Evolutionary conservation across 352 stramenopile species (phyloP).

Genomic region (Discostella stelligera): DNA sequence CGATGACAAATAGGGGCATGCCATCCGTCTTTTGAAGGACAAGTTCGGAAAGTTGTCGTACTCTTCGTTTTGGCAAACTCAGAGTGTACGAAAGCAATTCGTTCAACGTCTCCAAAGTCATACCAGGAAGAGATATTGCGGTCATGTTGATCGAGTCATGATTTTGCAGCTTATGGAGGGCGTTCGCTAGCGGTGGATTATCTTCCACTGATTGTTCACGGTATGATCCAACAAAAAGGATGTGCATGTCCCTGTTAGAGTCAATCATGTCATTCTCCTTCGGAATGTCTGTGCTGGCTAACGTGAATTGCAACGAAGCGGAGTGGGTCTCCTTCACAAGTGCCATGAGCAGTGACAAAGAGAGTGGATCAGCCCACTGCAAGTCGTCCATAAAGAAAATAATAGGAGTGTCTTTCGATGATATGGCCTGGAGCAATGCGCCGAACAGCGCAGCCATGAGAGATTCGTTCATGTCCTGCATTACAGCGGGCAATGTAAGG

Average conservation of each 20-base stretch:
- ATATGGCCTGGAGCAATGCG: background rate
- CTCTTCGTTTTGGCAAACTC: conserved; percentile 13
- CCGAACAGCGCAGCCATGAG: conserved; percentile 2
- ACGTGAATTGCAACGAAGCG: background rate
- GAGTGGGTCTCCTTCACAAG: background rate
- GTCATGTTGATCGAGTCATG: conserved; percentile 13
- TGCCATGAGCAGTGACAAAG: conserved; percentile 1
- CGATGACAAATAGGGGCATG: conserved; percentile 18
- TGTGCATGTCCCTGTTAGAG: background rate
- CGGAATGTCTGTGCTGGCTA: background rate
- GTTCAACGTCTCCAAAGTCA: conserved; percentile 19
- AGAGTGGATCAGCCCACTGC: conserved; percentile 9
- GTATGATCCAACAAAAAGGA: conserved; percentile 26
- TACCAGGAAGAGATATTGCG: background rate
- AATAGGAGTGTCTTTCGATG: background rate
- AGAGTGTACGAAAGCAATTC: conserved; percentile 24
- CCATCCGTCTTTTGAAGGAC: conserved; percentile 35
- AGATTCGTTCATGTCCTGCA: background rate
- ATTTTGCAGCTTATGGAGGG: background rate
- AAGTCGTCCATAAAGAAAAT: conserved; percentile 4
- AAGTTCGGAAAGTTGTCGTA: conserved; percentile 15
- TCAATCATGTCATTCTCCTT: background rate
- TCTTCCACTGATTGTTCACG: conserved; percentile 28
- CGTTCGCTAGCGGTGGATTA: conserved; percentile 11
- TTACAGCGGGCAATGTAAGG: background rate